Percentiles rank a stretch among this genome's conserved stretches.
Conservation (phyloP, 192 early-diverging fungal genomes). For the Entomortierella parvispora region DNA sequence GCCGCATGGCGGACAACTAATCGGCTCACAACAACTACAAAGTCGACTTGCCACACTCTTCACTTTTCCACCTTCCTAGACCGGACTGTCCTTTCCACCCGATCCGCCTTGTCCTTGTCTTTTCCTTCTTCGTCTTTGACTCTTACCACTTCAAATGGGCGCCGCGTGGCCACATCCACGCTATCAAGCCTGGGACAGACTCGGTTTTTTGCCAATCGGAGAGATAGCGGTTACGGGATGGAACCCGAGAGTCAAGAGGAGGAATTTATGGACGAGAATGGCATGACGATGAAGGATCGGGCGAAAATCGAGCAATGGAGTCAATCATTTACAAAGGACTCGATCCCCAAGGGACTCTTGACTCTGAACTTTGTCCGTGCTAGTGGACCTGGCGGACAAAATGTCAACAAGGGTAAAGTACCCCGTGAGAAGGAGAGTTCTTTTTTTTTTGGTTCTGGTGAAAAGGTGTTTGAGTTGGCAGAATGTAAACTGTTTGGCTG, state of each 20-base stretch:
- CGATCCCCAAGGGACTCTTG: conserved; percentile 70
- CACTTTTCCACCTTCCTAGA: too few species aligned
- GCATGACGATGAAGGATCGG: conserved; percentile 46
- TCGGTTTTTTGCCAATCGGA: too few species aligned
- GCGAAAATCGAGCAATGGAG: conserved; percentile 57
- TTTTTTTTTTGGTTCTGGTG: neutral
- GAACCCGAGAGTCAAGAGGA: conserved; percentile 1
- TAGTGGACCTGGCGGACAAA: conserved; percentile 91
- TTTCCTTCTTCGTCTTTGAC: too few species aligned
- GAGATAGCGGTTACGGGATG: too few species aligned
- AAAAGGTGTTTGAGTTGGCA: neutral
- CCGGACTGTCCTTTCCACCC: too few species aligned
- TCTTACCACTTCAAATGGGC: too few species aligned
- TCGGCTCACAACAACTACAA: too few species aligned
- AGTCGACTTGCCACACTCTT: too few species aligned
- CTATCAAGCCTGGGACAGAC: too few species aligned
- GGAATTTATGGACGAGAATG: conserved; percentile 36
- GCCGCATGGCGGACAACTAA: too few species aligned
- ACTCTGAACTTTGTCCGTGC: conserved; percentile 71
- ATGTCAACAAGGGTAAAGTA: conserved; percentile 89
- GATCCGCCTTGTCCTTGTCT: too few species aligned
- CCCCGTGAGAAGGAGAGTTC: neutral
- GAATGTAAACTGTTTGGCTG: neutral
- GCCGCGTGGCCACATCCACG: too few species aligned
- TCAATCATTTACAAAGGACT: conserved; percentile 59